Conservation (phyloP, 1,284 basidiomycete genomes). For the Leccinum pachyderme region DNA sequence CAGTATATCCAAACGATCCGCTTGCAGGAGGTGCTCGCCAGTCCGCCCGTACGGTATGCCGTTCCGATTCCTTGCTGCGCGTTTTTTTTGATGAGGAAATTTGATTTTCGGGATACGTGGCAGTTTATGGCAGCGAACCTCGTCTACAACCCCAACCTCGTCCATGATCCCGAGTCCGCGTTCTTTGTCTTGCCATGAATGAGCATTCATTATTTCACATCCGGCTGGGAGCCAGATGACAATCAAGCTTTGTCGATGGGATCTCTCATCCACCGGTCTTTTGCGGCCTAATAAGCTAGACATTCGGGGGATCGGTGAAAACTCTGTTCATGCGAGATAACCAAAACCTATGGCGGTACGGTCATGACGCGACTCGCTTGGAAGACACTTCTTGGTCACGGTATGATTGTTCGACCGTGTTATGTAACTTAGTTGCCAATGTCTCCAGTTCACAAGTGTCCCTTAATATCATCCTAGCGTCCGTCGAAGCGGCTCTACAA, state of each 20-base stretch:
- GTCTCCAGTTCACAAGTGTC: too few relatives aligned
- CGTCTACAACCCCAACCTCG: not conserved
- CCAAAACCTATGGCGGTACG: too few relatives aligned
- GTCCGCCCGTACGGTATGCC: not conserved
- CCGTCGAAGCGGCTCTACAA: too few relatives aligned
- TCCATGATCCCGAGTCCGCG: not conserved
- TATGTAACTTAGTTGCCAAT: too few relatives aligned
- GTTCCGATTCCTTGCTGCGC: not conserved
- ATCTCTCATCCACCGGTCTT: not conserved
- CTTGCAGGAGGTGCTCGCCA: not conserved
- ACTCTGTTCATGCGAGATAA: not conserved
- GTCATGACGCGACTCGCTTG: too few relatives aligned
- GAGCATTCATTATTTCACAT: not conserved
- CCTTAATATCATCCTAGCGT: too few relatives aligned
- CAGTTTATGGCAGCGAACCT: not conserved
- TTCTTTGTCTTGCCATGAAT: not conserved
- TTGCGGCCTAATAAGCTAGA: too few relatives aligned
- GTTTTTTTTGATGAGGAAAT: not conserved
- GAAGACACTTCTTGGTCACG: too few relatives aligned
- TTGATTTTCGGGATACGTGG: not conserved
- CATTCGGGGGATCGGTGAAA: not conserved
- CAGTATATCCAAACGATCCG: not conserved
- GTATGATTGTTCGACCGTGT: too few relatives aligned
- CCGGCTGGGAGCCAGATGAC: not conserved
- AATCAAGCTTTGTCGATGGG: not conserved